These are phyloP conservation scores for Globisporangium heterothallicum DNA, from an alignment of 352 stramenopile species.

Conservation along the genomic window DNA sequence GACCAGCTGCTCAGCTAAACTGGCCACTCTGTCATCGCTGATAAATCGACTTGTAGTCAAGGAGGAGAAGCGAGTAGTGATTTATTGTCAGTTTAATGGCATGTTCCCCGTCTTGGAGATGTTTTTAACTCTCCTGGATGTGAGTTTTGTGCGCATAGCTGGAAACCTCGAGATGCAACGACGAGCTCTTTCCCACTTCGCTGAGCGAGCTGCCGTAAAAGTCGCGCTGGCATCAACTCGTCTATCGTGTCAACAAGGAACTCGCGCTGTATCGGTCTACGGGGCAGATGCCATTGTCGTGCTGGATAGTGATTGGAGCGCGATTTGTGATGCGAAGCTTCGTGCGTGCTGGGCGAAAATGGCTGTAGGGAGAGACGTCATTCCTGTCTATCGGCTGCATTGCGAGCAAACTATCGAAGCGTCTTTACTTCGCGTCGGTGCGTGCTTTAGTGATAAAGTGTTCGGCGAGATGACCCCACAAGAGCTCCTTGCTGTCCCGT, in stretches of 20 bases:
- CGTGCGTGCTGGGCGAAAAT: conserved; percentile 74
- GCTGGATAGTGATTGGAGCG: conserved; percentile 80
- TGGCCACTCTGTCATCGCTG: conserved; percentile 47
- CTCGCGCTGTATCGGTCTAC: conserved; percentile 53
- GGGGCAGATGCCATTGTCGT: conserved; percentile 75
- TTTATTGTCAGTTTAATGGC: conserved; percentile 72
- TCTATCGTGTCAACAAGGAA: conserved; percentile 31
- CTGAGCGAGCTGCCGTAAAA: conserved; percentile 43
- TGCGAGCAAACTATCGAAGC: conserved; percentile 77
- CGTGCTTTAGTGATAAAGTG: conserved; percentile 71
- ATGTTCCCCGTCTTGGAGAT: conserved; percentile 76
- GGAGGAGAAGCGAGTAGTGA: conserved; percentile 62
- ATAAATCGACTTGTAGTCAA: conserved; percentile 46
- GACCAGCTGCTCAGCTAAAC: conserved; percentile 53
- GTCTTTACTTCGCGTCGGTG: conserved; percentile 64
- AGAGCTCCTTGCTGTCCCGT: conserved; percentile 62
- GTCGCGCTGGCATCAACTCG: conserved; percentile 73
- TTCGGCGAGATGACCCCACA: conserved; percentile 70
- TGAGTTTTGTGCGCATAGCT: conserved; percentile 61
- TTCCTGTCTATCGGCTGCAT: conserved; percentile 73
- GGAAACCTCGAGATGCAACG: conserved; percentile 46
- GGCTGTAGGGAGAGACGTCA: conserved; percentile 32
- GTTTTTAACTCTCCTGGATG: conserved; percentile 52
- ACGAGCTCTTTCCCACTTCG: conserved; percentile 69
- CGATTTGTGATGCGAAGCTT: conserved; percentile 74